Conservation (phyloP, 495 filamentous ascomycete species). For the Aspergillus funiculosus region DNA sequence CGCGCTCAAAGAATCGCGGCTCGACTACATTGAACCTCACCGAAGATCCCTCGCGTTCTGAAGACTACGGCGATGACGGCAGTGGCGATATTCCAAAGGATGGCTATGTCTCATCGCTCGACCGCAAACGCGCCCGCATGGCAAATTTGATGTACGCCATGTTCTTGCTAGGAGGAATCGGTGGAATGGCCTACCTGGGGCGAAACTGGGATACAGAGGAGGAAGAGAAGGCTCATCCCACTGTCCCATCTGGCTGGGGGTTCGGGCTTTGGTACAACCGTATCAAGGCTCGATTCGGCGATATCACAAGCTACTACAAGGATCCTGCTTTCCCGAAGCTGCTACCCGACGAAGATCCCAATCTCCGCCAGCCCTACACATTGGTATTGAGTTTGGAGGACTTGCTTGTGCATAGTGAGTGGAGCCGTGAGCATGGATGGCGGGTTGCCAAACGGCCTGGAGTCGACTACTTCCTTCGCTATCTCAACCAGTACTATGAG, state of each 20-base stretch:
- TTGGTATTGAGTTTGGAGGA: constrained; percentile 90
- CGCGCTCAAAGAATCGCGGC: constrained; percentile 41
- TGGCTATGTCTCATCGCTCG: constrained; percentile 84
- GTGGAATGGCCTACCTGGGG: constrained; percentile 64
- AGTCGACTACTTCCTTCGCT: constrained; percentile 93
- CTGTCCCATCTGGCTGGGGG: constrained; percentile 69
- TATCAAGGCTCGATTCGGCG: constrained; percentile 62
- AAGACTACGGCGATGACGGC: constrained; percentile 44
- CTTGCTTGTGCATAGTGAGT: constrained; percentile 87
- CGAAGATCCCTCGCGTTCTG: constrained; percentile 48
- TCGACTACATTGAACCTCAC: constrained; percentile 50
- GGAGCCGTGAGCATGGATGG: constrained; percentile 92
- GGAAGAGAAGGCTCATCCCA: constrained; percentile 56
- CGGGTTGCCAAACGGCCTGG: constrained; percentile 91
- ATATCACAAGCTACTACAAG: constrained; percentile 82
- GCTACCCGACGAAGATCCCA: constrained; percentile 79
- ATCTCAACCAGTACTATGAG: constrained; percentile 95
- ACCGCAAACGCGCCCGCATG: constrained; percentile 66
- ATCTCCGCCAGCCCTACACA: constrained; percentile 81
- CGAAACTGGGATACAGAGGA: constrained; percentile 80
- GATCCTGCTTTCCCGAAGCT: constrained; percentile 94
- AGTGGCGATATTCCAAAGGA: constrained; percentile 65
- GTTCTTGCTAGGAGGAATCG: constrained; percentile 43
- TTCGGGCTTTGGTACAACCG: constrained; percentile 72
- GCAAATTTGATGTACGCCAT: constrained; percentile 60